phyloP scores from a whole-genome alignment of 2,329 filamentous ascomycete genomes.

The Alternaria ethzedia region DNA sequence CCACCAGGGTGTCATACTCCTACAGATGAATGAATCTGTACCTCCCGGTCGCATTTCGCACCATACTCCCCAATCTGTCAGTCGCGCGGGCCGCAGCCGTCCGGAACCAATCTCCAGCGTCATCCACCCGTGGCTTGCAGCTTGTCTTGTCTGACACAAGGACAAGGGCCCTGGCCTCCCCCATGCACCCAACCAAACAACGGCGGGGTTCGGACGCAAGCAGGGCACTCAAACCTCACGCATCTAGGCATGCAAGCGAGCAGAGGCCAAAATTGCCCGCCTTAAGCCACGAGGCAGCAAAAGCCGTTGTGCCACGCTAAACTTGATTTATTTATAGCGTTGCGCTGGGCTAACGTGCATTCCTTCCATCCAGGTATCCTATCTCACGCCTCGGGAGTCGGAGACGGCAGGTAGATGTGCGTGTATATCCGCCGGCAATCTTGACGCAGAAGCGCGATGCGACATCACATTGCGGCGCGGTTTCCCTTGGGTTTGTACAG shows the following conservation, averaged over 20 bases:
- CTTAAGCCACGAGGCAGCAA: conserved; percentile 22
- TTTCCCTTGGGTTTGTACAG: not conserved
- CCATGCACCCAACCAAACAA: conserved; percentile 6
- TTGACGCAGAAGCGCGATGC: not conserved
- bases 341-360: conserved; percentile 1
- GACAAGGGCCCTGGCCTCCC: not conserved
- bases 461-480: not conserved
- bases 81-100: conserved; percentile 14
- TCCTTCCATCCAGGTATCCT: not conserved
- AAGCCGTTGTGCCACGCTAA: conserved; percentile 29
- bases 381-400: not conserved
- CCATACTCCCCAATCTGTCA: conserved; percentile 15
- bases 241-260: conserved; percentile 5
- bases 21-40: not conserved
- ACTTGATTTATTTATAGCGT: conserved; percentile 8
- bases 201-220: conserved; percentile 17
- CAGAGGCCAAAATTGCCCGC: conserved; percentile 4
- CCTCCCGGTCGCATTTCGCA: conserved; percentile 3
- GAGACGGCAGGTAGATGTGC: not conserved
- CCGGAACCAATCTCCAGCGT: conserved; percentile 1
- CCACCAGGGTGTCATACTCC: not conserved
- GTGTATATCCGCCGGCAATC: not conserved
- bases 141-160: conserved; percentile 16
- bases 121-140: not conserved
- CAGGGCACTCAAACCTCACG: conserved; percentile 10